Evolutionary conservation across 768 basidiomycete species (phyloP), one percentile per base, ranked within the genome.

Genomic region (Panaeolus cyanescens): DNA sequence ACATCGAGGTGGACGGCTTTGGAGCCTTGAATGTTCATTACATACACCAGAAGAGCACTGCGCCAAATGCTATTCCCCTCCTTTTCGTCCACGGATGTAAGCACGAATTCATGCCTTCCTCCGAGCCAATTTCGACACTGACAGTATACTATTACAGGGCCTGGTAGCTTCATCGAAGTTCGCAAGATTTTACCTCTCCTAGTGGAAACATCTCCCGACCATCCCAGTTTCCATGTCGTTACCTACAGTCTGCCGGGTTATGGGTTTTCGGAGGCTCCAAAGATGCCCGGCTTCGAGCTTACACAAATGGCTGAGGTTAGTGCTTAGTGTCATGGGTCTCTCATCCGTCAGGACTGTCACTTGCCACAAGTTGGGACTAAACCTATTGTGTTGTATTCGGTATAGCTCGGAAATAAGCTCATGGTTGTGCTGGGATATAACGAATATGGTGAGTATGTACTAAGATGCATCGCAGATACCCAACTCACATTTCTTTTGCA

Each of bases 141-240:
- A 32, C 34, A 28, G 33, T 10, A 5, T 37, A 54, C 15, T 6
- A 30, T 54, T 28, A 57, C 54, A 87, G 87, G 85, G 86, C 87
- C 86, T 0, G 86, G 87, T 31, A 75, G 79, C 65, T 84, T 87
- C 66, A 63, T 81, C 5, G 88, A 90, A 73, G 82, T 81, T 7
- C 70, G 75, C 57, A 89, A 88, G 72, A 70, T 89, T 2, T 72
- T 89, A 0, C 83, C 87, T 0, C 66, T 87, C 15, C 74, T 90
- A 55, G 75, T 79, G 0, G 67, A 77, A 19, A 71, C 76, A 0
- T 77, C 80, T 3, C 59, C 74, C 1, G 77, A 80, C 0, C 74
- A 81, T 36, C 85, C 85, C 1, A 80, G 78, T 32, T 88, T 88
- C 66, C 88, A 89, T 60, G 85, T 89, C 19, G 85, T 90, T 0